These are phyloP conservation scores for Imleria badia DNA, from an alignment of 768 basidiomycete species.

Conservation along the genomic window DNA sequence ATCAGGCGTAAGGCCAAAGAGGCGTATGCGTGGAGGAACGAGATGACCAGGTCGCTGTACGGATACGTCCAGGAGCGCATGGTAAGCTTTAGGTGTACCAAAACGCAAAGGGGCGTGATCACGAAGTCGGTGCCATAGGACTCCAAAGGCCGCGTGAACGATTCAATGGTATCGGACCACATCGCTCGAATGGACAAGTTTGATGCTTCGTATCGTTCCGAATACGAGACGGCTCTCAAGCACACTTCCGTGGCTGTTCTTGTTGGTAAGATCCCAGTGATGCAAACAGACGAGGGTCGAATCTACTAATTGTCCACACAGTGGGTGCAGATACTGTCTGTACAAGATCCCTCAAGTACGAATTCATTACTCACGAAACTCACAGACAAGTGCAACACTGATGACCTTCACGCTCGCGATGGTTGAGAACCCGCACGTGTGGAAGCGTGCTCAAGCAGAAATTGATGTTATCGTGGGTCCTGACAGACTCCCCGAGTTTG, in stretches of 20 bases:
- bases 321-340: background rate
- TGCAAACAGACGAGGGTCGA: background rate
- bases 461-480: background rate
- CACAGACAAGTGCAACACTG: background rate
- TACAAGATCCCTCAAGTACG: background rate
- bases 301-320: background rate
- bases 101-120: no score
- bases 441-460: background rate
- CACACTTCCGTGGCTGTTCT: background rate
- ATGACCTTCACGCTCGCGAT: background rate
- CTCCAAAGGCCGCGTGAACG: no score
- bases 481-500: background rate
- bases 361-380: background rate
- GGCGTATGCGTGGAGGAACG: no score
- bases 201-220: background rate
- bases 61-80: no score
- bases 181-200: no score
- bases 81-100: no score
- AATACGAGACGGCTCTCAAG: background rate
- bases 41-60: no score
- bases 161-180: no score
- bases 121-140: no score
- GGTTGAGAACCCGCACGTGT: background rate
- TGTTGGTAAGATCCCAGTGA: background rate
- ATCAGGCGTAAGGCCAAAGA: no score